Evolutionary conservation across 2,329 filamentous ascomycete genomes (phyloP), one percentile per base, ranked within the genome.

Genomic region (Diplodia corticola): DNA sequence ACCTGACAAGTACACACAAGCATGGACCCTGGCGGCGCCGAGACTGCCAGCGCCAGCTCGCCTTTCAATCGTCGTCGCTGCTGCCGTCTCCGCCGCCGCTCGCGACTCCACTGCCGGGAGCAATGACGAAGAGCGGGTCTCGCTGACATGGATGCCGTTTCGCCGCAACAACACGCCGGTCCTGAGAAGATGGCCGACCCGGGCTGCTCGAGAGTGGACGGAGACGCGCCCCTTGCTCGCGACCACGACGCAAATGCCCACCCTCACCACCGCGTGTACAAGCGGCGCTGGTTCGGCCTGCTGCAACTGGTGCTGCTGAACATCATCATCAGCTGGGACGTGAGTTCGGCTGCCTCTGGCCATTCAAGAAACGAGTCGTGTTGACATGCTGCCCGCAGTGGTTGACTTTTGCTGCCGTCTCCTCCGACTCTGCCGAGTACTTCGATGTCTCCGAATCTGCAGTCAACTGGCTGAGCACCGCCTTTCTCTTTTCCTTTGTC

Each of bases 271-370:
- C 77, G 75, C 28, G 85, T 90, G 24, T 98, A 98, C 76, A 94
- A 91, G 79, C 86, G 92, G 73, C 86, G 95, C 51, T 99, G 92
- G 88, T 91, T 97, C 76, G 95, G 95, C 0, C 82, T 99, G 61
- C 80, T 86, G 24, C 91, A 97, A 78, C 80, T 98, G 74, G 90
- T 93, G 6, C 79, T 98, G 73, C 82, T 98, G 79, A 99, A 98
- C 76, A 89, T 97, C 65, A 87, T 98, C 68, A 90, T 97, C 49
- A 96, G 91, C 74, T 98, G 94, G 94, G 92, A 96, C 86, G 92
- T 95, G 85, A 84, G 92, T 88, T 65, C 26, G 10, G 65, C 67
- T 53, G 35, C 15, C 48, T 17, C 55, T 12, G 17, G 2, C 13
- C 3, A 28, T 37, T 22, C 4, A 17, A 26, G 26, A 28, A 12